Evolutionary conservation across 129 eudicot species (phyloP).

Genomic region (Pulicaria dysenterica): DNA sequence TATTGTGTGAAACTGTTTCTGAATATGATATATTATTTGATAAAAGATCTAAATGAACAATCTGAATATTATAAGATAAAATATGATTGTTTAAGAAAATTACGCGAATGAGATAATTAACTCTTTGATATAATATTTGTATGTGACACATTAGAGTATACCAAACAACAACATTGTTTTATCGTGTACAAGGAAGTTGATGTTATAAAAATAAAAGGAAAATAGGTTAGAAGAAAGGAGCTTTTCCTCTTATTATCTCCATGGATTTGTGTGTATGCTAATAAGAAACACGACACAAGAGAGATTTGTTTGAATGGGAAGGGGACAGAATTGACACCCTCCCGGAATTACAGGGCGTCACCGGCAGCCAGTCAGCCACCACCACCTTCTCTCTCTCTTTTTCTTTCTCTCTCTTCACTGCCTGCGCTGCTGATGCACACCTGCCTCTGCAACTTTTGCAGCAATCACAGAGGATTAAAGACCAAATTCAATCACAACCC

Average conservation of each 20-base stretch:
- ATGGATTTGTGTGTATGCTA: conserved; percentile 26
- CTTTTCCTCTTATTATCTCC: not conserved
- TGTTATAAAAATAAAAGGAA: not conserved
- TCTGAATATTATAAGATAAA: no score
- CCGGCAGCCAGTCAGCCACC: conserved; percentile 19
- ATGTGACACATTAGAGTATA: no score
- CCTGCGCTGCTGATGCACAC: conserved; percentile 23
- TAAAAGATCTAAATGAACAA: no score
- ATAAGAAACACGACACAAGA: conserved; percentile 44
- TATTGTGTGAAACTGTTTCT: no score
- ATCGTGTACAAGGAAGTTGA: not conserved
- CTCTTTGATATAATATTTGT: no score
- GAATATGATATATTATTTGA: no score
- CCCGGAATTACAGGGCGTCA: conserved; percentile 93
- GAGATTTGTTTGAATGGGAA: conserved; percentile 59
- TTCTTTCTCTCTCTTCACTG: conserved; percentile 39
- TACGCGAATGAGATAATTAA: no score
- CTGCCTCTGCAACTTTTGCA: conserved; percentile 51
- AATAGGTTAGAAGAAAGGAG: not conserved
- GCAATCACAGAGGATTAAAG: conserved; percentile 22
- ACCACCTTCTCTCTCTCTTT: not conserved
- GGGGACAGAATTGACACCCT: conserved; percentile 84
- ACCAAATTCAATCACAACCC: conserved; percentile 9
- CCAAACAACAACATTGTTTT: not conserved
- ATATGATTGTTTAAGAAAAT: no score